Conservation (phyloP, 176 grass and related monocot genomes). For the Musa acuminata region DNA sequence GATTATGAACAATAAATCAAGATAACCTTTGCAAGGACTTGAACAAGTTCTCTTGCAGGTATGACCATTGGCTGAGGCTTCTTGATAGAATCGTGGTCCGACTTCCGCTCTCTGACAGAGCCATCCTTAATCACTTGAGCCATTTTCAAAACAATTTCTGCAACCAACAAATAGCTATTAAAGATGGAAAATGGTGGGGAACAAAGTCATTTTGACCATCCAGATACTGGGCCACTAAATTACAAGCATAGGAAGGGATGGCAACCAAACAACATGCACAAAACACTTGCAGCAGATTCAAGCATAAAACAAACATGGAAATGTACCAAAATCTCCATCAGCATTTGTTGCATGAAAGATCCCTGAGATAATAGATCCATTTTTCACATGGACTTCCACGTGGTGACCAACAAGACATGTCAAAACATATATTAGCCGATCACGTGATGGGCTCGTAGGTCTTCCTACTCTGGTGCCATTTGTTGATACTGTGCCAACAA, state of each 20-base stretch:
- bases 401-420: slow-evolving; percentile 63
- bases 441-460: slow-evolving; percentile 35
- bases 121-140: slow-evolving; percentile 71
- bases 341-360: slow-evolving; percentile 84
- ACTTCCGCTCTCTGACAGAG: slow-evolving; percentile 41
- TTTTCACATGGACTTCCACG: slow-evolving; percentile 89
- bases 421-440: slow-evolving; percentile 70
- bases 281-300: slow-evolving; percentile 4
- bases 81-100: slow-evolving; percentile 37
- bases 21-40: slow-evolving; percentile 77
- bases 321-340: slow-evolving; percentile 80
- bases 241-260: not conserved
- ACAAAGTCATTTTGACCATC: not conserved
- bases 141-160: slow-evolving; percentile 92
- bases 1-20: not conserved
- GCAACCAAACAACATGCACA: not conserved
- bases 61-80: slow-evolving; percentile 84
- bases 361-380: slow-evolving; percentile 92
- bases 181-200: slow-evolving; percentile 6
- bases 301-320: not conserved
- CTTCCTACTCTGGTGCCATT: slow-evolving; percentile 56
- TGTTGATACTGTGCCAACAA: slow-evolving; percentile 21
- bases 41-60: slow-evolving; percentile 67
- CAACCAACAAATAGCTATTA: slow-evolving; percentile 24
- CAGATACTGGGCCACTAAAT: not conserved